Evolutionary conservation across 202 grass and related monocot genomes (phyloP), one percentile per base, ranked within the genome.

Genomic region (Setaria viridis): DNA sequence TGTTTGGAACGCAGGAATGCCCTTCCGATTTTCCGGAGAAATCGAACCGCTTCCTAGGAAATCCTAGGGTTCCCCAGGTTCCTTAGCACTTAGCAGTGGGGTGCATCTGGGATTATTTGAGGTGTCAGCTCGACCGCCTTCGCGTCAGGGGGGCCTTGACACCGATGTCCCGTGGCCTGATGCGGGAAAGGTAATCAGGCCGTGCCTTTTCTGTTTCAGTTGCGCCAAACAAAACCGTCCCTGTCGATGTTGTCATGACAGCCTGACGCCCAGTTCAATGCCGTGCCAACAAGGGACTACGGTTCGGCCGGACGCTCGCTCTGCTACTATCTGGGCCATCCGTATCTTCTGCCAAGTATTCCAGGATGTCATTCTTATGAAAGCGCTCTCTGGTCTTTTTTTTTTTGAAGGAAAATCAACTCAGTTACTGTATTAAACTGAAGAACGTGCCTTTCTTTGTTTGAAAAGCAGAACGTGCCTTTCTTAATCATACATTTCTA

Each of bases 181-280:
- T 62, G 33, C 35, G 37, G 47, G 47, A 41, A 41, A 41, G 5
- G 5, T 46, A 45, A 47, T 43, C 74, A 29, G 70, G 11, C 14
- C 11, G 11, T 5, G 20, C 65, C 70, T 39, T 68, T 34, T 75
- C 3, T 20, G 72, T 80, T 89, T 80, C 59, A 59, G 59, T 14
- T 20, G 66, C 6, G 68, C 49, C 67, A 33, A 73, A 67, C 80
- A n/a, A 59, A 84, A 34, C 76, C 30, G 9, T 80, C 51, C 39
- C 39, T 41, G 39, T 41, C 39, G 39, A 41, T 41, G 20, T 14
- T 80, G 42, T 85, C 76, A 43, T 62, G 82, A 51, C 72, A 82
- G 64, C 55, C 71, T 64, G 16, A 66, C 41, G 13, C 55, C 35
- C 70, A 37, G 53, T 81, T 54, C 25, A 71, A 29, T 54, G 55